Evolutionary conservation across 257 asterid species (phyloP).

Genomic region (Lithospermum erythrorhizon): DNA sequence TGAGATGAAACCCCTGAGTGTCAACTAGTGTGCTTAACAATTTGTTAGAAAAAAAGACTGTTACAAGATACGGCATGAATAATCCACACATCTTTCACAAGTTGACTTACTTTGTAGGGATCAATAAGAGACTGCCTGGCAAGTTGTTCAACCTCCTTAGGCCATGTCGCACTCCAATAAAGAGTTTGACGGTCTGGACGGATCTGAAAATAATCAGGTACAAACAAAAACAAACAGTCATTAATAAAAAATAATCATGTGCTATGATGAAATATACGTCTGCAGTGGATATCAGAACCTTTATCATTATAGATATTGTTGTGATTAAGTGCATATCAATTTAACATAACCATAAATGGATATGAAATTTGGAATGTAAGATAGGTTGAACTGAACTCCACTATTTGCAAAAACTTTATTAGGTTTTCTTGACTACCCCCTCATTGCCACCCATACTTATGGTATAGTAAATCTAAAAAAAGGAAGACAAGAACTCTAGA

Average conservation of each 20-base stretch:
- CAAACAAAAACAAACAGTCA: neutral
- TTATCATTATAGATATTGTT: too few relatives aligned
- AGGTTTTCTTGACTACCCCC: neutral
- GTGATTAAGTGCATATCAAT: neutral
- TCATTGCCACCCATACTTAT: too few relatives aligned
- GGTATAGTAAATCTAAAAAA: neutral
- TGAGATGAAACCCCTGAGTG: neutral
- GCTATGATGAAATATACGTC: neutral
- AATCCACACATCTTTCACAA: neutral
- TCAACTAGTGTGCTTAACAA: neutral
- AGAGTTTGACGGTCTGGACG: slow-evolving; percentile 98
- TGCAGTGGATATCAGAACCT: neutral
- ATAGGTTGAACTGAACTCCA: neutral
- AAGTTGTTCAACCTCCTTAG: slow-evolving; percentile 96
- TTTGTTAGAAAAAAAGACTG: neutral
- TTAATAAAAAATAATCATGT: neutral
- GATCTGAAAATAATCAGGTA: slow-evolving; percentile 39
- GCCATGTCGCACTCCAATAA: slow-evolving; percentile 99
- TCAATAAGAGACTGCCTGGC: slow-evolving; percentile 64
- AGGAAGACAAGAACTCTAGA: too few relatives aligned
- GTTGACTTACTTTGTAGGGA: slow-evolving; percentile 63
- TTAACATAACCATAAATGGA: neutral
- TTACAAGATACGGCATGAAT: neutral
- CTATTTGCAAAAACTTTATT: neutral
- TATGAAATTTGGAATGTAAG: too few relatives aligned